Conservation (phyloP, 148 eudicot genomes). For the Vaccinium darrowii region DNA sequence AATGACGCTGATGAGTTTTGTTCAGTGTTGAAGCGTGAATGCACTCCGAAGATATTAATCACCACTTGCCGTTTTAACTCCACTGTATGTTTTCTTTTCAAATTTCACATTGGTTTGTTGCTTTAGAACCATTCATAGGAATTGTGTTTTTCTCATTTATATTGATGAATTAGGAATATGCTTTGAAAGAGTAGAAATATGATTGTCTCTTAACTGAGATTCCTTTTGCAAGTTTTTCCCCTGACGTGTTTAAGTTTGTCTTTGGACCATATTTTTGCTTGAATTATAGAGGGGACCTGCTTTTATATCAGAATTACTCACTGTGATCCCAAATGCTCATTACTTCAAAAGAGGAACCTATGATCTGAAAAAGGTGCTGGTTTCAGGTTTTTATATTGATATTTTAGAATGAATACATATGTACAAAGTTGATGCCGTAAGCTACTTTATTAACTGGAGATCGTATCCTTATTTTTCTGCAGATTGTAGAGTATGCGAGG, state of each 20-base stretch:
- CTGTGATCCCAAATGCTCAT: slow-evolving; percentile 81
- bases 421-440: slow-evolving; percentile 5
- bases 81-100: slow-evolving; percentile 44
- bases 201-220: neutral
- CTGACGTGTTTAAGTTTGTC: neutral
- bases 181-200: neutral
- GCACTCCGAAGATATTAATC: slow-evolving; percentile 67
- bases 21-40: slow-evolving; percentile 51
- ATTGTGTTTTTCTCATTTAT: neutral
- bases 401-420: slow-evolving; percentile 27
- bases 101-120: neutral
- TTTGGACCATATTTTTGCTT: neutral
- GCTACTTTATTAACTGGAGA: slow-evolving; percentile 1
- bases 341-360: slow-evolving; percentile 70
- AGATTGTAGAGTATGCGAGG: slow-evolving; percentile 85
- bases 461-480: slow-evolving; percentile 15
- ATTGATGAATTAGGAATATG: neutral
- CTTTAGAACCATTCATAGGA: neutral
- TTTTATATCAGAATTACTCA: slow-evolving; percentile 67
- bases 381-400: neutral
- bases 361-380: slow-evolving; percentile 17
- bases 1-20: slow-evolving; percentile 86
- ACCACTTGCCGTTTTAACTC: slow-evolving; percentile 89
- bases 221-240: slow-evolving; percentile 6
- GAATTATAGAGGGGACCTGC: slow-evolving; percentile 79